A percentile compares a stretch with the other conserved stretches of the same genome.
phyloP scores from a whole-genome alignment of 176 grass and related monocot genomes.

The Elymus sibiricus region DNA sequence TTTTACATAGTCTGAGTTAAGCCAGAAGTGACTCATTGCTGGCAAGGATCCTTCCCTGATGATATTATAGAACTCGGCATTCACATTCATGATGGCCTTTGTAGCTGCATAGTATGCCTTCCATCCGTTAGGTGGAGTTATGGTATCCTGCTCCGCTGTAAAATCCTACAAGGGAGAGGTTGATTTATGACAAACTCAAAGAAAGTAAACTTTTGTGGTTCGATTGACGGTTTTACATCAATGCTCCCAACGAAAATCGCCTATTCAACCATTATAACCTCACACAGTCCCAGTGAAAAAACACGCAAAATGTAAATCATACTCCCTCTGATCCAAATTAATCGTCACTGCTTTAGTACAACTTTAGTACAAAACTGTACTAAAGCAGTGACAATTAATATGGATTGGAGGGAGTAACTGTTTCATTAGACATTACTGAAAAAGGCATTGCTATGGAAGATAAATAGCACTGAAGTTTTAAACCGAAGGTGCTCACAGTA shows the following conservation, averaged over 20 bases:
- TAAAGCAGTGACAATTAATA: too few relatives aligned
- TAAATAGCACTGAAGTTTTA: neutral
- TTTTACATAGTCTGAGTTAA: slow-evolving; percentile 84
- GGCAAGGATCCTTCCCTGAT: slow-evolving; percentile 86
- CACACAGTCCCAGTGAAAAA: neutral
- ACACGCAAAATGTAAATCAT: neutral
- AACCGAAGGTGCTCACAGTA: neutral
- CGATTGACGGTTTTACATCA: neutral
- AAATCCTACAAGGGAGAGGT: slow-evolving; percentile 67
- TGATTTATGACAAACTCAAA: neutral
- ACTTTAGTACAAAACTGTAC: too few relatives aligned
- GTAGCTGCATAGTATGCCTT: slow-evolving; percentile 96
- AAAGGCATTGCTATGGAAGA: neutral
- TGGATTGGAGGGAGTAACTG: neutral
- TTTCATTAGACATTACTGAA: neutral
- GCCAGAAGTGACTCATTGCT: slow-evolving; percentile 86
- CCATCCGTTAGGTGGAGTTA: slow-evolving; percentile 85
- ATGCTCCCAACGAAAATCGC: neutral
- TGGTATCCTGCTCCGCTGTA: slow-evolving; percentile 67
- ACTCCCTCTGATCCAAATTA: too few relatives aligned
- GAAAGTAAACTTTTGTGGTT: neutral
- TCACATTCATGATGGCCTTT: slow-evolving; percentile 82
- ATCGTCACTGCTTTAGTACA: too few relatives aligned
- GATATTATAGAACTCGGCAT: slow-evolving; percentile 88
- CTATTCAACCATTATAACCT: neutral